Conservation (phyloP, 805 yeast genomes). For the Clavispora carvajalis region DNA sequence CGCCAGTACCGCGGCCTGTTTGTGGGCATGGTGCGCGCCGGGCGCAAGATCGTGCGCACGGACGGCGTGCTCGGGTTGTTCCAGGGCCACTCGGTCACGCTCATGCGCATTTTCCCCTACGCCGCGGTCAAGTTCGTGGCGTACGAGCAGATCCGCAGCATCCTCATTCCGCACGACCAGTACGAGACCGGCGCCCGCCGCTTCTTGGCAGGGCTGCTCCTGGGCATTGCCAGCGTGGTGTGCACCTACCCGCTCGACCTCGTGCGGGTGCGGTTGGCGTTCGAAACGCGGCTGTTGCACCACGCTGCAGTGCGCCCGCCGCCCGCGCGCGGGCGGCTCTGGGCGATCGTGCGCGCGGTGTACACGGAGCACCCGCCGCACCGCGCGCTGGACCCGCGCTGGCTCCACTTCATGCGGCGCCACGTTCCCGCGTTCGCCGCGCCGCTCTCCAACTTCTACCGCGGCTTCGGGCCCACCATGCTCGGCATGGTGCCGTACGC, state of each 20-base stretch:
- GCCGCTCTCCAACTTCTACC: slow-evolving; percentile 66
- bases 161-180: slow-evolving; percentile 67
- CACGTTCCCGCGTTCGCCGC: slow-evolving; percentile 27
- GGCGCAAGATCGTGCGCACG: slow-evolving; percentile 51
- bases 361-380: slow-evolving; percentile 35
- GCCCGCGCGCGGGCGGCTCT: slow-evolving; percentile 24
- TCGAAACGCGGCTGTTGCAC: slow-evolving; percentile 53
- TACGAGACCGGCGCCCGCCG: slow-evolving; percentile 81
- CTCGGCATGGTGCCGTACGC: slow-evolving; percentile 97
- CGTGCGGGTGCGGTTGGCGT: slow-evolving; percentile 87
- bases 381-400: slow-evolving; percentile 27
- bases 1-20: slow-evolving; percentile 74
- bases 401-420: slow-evolving; percentile 32
- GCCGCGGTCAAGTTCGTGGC: slow-evolving; percentile 96
- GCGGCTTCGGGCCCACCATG: slow-evolving; percentile 92
- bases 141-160: slow-evolving; percentile 82
- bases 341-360: slow-evolving; percentile 27
- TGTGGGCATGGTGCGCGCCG: slow-evolving; percentile 71
- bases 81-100: slow-evolving; percentile 94
- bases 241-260: slow-evolving; percentile 90
- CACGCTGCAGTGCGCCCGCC: slow-evolving; percentile 21
- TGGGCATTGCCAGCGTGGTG: slow-evolving; percentile 83
- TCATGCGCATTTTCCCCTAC: slow-evolving; percentile 88
- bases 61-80: slow-evolving; percentile 81
- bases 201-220: slow-evolving; percentile 80